A percentile compares a stretch with the other conserved stretches of the same genome.
These are phyloP conservation scores for Pestalotiopsis sp. DNA, from an alignment of 2,329 filamentous ascomycete species.

Conservation along the genomic window DNA sequence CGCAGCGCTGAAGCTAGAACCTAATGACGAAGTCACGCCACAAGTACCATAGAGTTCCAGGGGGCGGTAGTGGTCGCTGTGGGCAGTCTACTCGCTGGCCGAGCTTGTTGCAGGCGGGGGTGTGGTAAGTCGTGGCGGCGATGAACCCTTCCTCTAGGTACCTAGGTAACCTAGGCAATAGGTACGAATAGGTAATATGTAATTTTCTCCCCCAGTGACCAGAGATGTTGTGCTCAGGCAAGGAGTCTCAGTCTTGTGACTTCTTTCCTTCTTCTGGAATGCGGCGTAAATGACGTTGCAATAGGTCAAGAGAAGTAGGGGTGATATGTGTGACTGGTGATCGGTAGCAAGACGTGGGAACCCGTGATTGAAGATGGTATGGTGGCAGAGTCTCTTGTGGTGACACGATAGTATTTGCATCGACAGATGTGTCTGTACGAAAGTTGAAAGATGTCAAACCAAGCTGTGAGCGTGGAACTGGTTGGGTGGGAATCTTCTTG, in stretches of 20 bases:
- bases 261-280: neutral
- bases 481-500: neutral
- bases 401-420: neutral
- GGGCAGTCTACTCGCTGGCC: neutral
- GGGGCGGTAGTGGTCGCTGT: neutral
- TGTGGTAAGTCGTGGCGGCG: neutral
- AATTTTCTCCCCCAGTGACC: neutral
- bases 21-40: neutral
- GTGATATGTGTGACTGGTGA: neutral
- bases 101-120: neutral
- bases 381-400: neutral
- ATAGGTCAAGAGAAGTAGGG: neutral
- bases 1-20: neutral
- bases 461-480: neutral
- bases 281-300: neutral
- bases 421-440: neutral
- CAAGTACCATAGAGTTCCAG: neutral
- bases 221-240: neutral
- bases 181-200: neutral
- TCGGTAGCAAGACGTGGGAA: neutral
- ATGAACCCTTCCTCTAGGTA: neutral
- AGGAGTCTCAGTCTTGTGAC: neutral
- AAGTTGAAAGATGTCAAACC: neutral
- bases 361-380: neutral
- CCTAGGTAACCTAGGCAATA: no score